Conservation (phyloP, 2,329 filamentous ascomycete genomes). For the Claviceps arundinis region DNA sequence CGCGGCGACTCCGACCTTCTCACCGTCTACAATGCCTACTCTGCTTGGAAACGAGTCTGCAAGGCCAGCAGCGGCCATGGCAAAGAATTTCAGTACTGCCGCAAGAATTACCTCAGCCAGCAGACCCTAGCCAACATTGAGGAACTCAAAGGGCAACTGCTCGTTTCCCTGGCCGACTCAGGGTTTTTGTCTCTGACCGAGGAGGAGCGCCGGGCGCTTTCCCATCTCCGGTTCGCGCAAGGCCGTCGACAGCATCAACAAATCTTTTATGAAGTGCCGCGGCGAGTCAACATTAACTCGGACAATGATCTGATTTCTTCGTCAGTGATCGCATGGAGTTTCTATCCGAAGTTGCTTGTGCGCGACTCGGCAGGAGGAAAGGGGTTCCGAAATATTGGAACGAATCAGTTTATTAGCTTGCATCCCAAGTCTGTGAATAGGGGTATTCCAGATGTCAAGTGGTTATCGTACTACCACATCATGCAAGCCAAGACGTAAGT, state of each 20-base stretch:
- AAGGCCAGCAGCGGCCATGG: constrained; percentile 45
- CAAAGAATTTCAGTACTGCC: constrained; percentile 81
- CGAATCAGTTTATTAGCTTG: constrained; percentile 80
- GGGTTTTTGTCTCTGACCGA: constrained; percentile 65
- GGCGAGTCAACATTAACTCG: constrained; percentile 60
- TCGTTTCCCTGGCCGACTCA: constrained; percentile 74
- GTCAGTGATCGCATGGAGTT: constrained; percentile 81
- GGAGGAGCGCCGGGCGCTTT: constrained; percentile 57
- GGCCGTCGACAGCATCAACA: constrained; percentile 42
- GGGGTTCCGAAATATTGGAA: constrained; percentile 80
- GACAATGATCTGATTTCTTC: constrained; percentile 67
- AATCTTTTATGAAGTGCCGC: constrained; percentile 71
- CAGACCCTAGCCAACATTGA: constrained; percentile 87
- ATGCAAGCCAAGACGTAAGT: constrained; percentile 73
- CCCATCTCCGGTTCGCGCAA: constrained; percentile 49
- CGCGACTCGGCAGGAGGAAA: constrained; percentile 57
- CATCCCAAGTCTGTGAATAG: constrained; percentile 88
- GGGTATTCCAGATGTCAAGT: constrained; percentile 51
- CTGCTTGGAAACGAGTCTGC: constrained; percentile 75
- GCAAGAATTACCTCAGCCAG: constrained; percentile 84
- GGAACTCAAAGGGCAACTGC: constrained; percentile 83
- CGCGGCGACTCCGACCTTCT: constrained; percentile 83
- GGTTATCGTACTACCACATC: constrained; percentile 92
- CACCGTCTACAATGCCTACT: constrained; percentile 88
- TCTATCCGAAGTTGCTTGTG: constrained; percentile 85